A percentile compares a stretch with the other conserved stretches of the same genome.
Conservation (phyloP, 2,329 filamentous ascomycete species). For the Thelonectria rubi region DNA sequence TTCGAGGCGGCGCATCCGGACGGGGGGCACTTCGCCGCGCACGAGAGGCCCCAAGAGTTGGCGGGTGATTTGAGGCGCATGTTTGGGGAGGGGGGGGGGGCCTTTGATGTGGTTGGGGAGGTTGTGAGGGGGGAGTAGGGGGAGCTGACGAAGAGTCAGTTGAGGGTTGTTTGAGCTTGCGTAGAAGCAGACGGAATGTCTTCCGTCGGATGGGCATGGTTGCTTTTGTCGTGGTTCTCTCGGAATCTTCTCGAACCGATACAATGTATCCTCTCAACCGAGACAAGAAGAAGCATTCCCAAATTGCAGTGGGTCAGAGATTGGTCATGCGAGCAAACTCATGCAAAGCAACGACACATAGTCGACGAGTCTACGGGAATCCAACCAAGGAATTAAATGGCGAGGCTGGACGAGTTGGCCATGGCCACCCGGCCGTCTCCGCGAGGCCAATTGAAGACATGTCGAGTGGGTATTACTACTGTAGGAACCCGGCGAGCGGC, state of each 20-base stretch:
- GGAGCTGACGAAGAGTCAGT: no score
- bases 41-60: slow-evolving; percentile 64
- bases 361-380: not conserved
- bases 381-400: not conserved
- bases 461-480: slow-evolving; percentile 20
- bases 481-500: slow-evolving; percentile 23
- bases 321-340: slow-evolving; percentile 10
- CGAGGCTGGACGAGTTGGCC: not conserved
- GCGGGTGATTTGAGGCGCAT: slow-evolving; percentile 63
- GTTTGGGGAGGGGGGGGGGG: slow-evolving; percentile 63
- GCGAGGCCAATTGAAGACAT: slow-evolving; percentile 4
- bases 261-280: not conserved
- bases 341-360: not conserved
- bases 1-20: slow-evolving; percentile 60
- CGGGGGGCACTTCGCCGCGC: slow-evolving; percentile 70
- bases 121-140: not conserved
- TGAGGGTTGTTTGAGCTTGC: no score
- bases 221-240: no score
- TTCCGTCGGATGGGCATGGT: no score
- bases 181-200: no score
- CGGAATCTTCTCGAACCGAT: no score
- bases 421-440: slow-evolving; percentile 19
- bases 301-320: not conserved
- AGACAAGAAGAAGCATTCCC: slow-evolving; percentile 1
- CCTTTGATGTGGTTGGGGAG: slow-evolving; percentile 47